These are phyloP conservation scores for Trichoderma simmonsii DNA, from an alignment of 2,329 filamentous ascomycete species.

Conservation along the genomic window DNA sequence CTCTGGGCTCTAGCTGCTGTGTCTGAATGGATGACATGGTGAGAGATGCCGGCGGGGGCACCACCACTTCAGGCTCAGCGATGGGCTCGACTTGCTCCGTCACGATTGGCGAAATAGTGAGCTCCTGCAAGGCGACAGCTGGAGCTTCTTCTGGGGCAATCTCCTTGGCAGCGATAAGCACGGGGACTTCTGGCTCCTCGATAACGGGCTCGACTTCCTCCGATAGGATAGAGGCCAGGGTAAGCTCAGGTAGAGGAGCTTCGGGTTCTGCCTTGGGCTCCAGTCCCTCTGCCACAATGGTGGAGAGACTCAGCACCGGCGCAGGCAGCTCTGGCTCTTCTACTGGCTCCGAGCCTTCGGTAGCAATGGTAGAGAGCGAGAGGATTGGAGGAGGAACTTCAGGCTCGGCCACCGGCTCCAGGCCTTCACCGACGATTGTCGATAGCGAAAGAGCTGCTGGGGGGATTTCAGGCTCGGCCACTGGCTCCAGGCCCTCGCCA, in stretches of 20 bases:
- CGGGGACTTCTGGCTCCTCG: conserved; percentile 24
- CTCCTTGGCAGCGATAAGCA: conserved; percentile 21
- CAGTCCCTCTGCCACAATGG: conserved; percentile 30
- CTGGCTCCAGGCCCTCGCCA: conserved; percentile 40
- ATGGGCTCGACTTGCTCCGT: conserved; percentile 31
- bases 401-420: conserved; percentile 26
- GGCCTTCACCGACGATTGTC: conserved; percentile 25
- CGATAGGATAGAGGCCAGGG: conserved; percentile 30
- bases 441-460: conserved; percentile 27
- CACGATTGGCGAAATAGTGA: conserved; percentile 30
- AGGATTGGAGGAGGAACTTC: conserved; percentile 26
- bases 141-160: conserved; percentile 20
- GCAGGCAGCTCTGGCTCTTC: conserved; percentile 23
- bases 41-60: conserved; percentile 19
- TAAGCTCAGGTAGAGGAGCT: conserved; percentile 24
- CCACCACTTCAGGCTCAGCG: conserved; percentile 29
- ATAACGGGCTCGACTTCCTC: conserved; percentile 32
- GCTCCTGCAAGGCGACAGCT: neutral
- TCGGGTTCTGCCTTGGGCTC: conserved; percentile 30
- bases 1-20: conserved; percentile 31
- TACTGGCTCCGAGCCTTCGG: conserved; percentile 36
- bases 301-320: conserved; percentile 28
- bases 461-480: conserved; percentile 30
- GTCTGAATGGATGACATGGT: conserved; percentile 25
- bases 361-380: conserved; percentile 32